A percentile compares a stretch with the other conserved stretches of the same genome.
These are phyloP conservation scores for Mycena albidolilacea DNA, from an alignment of 768 basidiomycete species.

Conservation along the genomic window DNA sequence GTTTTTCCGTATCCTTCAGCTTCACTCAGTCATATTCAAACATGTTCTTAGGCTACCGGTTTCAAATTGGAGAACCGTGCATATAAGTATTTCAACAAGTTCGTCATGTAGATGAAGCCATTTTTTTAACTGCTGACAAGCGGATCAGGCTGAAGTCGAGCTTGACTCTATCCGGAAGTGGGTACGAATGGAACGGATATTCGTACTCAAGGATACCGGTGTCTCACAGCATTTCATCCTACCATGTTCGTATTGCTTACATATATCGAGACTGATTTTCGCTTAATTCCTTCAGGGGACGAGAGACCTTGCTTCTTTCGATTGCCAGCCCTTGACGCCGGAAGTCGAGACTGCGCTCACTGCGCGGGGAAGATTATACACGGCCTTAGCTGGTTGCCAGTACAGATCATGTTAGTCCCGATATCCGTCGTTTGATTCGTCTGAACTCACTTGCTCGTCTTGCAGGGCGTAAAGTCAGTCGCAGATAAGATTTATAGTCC, in stretches of 20 bases:
- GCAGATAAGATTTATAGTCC: background rate
- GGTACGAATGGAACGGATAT: slow-evolving; percentile 32
- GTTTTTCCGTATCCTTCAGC: background rate
- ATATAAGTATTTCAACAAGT: slow-evolving; percentile 4
- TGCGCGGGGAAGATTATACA: slow-evolving; percentile 26
- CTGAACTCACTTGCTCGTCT: slow-evolving; percentile 1
- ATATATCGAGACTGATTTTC: no score
- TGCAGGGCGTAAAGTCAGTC: slow-evolving; percentile 22
- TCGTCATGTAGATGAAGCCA: background rate
- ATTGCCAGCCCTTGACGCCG: slow-evolving; percentile 23
- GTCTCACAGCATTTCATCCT: slow-evolving; percentile 5
- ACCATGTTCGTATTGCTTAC: slow-evolving; percentile 9
- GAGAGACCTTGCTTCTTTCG: slow-evolving; percentile 6
- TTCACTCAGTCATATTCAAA: background rate
- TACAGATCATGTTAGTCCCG: slow-evolving; percentile 19
- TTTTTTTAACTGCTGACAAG: background rate
- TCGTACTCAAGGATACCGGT: slow-evolving; percentile 13
- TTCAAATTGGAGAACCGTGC: slow-evolving; percentile 8
- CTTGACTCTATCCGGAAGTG: slow-evolving; percentile 23
- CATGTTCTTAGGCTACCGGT: slow-evolving; percentile 15
- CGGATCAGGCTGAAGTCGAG: background rate
- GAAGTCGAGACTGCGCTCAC: slow-evolving; percentile 21
- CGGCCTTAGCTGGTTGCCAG: slow-evolving; percentile 19
- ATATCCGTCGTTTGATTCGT: background rate
- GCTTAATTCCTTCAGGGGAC: slow-evolving; percentile 18